These are phyloP conservation scores for Phaseolus coccineus DNA, from an alignment of 331 rosid species.

Conservation along the genomic window DNA sequence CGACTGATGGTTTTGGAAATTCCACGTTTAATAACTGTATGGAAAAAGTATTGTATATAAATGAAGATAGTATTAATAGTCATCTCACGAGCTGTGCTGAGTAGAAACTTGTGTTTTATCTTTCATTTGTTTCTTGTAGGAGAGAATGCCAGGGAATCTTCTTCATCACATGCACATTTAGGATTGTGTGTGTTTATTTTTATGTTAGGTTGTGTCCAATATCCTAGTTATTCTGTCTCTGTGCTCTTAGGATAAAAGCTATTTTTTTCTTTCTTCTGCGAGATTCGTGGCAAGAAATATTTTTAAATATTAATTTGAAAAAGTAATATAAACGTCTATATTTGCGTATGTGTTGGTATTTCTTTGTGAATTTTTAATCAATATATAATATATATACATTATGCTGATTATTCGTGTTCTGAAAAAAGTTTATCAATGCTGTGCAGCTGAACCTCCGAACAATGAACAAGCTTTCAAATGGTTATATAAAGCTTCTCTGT, in stretches of 20 bases:
- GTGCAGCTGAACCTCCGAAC: conserved; percentile 82
- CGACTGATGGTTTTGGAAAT: neutral
- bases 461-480: conserved; percentile 73
- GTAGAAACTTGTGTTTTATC: neutral
- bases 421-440: conserved; percentile 21
- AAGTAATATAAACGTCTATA: neutral
- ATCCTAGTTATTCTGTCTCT: conserved; percentile 8
- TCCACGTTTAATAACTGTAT: neutral
- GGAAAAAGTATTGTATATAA: neutral
- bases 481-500: conserved; percentile 65
- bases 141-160: neutral
- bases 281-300: neutral
- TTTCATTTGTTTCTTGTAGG: neutral
- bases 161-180: neutral
- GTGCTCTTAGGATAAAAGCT: conserved; percentile 10
- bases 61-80: neutral
- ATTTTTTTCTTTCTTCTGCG: neutral
- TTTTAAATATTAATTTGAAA: neutral
- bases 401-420: conserved; percentile 40
- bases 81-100: neutral
- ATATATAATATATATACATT: neutral
- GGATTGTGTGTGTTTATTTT: conserved; percentile 10
- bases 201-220: neutral
- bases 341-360: neutral
- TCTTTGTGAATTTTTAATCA: neutral